A percentile compares a stretch with the other conserved stretches of the same genome.
These are phyloP conservation scores for Myriosclerotinia curreyana DNA, from an alignment of 2,329 filamentous ascomycete genomes.

Conservation along the genomic window DNA sequence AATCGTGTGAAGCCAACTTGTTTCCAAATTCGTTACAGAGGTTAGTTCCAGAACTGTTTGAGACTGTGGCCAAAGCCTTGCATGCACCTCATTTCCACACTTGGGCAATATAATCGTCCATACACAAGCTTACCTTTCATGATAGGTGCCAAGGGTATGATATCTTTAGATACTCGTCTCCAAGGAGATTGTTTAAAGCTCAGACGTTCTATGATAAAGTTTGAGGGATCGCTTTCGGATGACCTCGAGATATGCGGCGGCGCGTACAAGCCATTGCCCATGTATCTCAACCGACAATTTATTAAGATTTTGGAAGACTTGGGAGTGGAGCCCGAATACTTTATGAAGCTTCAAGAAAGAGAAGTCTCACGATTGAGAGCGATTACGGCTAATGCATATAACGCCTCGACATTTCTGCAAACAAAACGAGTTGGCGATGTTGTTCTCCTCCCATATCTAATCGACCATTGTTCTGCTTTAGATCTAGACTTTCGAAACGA, in stretches of 20 bases:
- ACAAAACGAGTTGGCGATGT: slow-evolving; percentile 58
- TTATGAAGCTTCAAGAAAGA: slow-evolving; percentile 61
- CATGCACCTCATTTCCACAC: neutral
- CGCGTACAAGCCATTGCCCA: slow-evolving; percentile 61
- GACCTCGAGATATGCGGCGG: slow-evolving; percentile 72
- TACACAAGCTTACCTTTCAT: neutral
- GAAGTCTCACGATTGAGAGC: slow-evolving; percentile 58
- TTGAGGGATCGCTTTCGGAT: slow-evolving; percentile 51
- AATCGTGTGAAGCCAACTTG: slow-evolving; percentile 55
- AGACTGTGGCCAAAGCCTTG: neutral
- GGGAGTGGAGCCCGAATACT: slow-evolving; percentile 55
- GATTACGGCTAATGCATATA: slow-evolving; percentile 56
- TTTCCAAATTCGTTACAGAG: slow-evolving; percentile 71
- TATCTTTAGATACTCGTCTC: slow-evolving; percentile 64
- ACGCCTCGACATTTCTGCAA: slow-evolving; percentile 65
- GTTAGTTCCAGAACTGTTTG: slow-evolving; percentile 36
- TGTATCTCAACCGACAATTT: slow-evolving; percentile 73
- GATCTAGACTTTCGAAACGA: slow-evolving; percentile 66
- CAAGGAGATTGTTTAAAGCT: slow-evolving; percentile 57
- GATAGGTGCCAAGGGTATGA: slow-evolving; percentile 70
- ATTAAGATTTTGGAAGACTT: slow-evolving; percentile 88
- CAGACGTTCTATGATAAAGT: slow-evolving; percentile 78
- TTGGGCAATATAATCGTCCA: no score
- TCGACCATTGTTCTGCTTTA: slow-evolving; percentile 56
- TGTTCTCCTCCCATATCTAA: slow-evolving; percentile 59